Evolutionary conservation across 1,284 basidiomycete species (phyloP), one percentile per base, ranked within the genome.

Genomic region (Rhodotorula sp.): DNA sequence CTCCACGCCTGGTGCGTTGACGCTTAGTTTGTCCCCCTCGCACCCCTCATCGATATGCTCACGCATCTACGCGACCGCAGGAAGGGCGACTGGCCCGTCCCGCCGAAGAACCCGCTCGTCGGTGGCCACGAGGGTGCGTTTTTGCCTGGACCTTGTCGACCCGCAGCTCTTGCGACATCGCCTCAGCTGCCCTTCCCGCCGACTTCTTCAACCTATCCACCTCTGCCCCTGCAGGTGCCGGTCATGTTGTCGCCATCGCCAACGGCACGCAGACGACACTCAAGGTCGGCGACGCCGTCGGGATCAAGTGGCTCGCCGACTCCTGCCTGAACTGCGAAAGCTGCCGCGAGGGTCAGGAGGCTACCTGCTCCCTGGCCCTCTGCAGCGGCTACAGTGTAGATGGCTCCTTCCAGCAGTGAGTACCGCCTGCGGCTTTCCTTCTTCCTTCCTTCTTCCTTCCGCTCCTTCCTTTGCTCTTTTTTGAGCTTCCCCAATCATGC

Each of bases 261-360:
- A 84, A 85, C 34, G 84, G 89, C 79, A 90, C 90, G 0, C 80
- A 82, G 46, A 78, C 80, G 59, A 78, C 88, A 76, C 80, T 84
- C 77, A 83, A 84, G 77, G 72, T 93, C 41, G 91, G 92, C 36
- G 88, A 93, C 74, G 86, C 89, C 22, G 92, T 95, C 59, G 92
- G 93, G 13, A 88, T 96, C 84, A 95, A 95, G 81, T 91, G 91
- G 90, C 83, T 91, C 51, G 90, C 89, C 13, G 85, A 88, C 79
- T 87, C 86, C 67, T 92, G 85, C 79, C 83, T 82, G 59, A 83
- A 89, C 77, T 94, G 91, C 82, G 89, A 91, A 80, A 86, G 85
- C 76, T 94, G 93, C 82, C 85, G 60, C 27, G 86, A 86, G 74
- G 90, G 88, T 53, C 82, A 85, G 66, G 92, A 94, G 79, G 88